These are phyloP conservation scores for Skeletonema costatum DNA, from an alignment of 108 stramenopile genomes.

Conservation along the genomic window DNA sequence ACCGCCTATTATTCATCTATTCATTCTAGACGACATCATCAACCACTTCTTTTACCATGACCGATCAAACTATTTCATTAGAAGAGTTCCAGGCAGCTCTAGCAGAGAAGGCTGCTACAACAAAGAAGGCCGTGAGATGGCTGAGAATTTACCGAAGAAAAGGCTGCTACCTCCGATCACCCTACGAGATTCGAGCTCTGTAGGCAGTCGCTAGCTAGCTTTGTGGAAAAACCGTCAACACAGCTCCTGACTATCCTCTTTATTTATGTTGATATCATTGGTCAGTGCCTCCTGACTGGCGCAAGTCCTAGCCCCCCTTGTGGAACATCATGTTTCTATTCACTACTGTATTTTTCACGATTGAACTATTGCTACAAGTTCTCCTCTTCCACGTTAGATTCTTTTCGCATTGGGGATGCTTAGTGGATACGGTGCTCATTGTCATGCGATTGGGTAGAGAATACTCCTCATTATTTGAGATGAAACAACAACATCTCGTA, in stretches of 20 bases:
- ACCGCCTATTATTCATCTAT: too few relatives aligned
- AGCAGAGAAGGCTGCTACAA: not conserved
- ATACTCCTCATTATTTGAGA: not conserved
- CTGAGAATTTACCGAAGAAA: too few relatives aligned
- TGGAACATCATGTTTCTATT: not conserved
- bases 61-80: not conserved
- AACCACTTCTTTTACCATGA: too few relatives aligned
- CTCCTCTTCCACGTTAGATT: constrained; percentile 11
- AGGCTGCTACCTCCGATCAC: not conserved
- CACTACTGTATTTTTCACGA: not conserved
- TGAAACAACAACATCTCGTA: not conserved
- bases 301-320: not conserved
- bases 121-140: too few relatives aligned
- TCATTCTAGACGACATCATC: too few relatives aligned
- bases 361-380: constrained; percentile 22
- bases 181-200: not conserved
- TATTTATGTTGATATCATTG: not conserved
- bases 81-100: not conserved
- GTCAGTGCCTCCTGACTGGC: not conserved
- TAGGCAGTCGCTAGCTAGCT: not conserved
- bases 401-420: constrained; percentile 39
- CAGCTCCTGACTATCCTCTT: not conserved
- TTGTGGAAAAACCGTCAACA: not conserved
- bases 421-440: constrained; percentile 26
- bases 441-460: not conserved